Conservation (phyloP, 1,284 basidiomycete genomes). For the Fistulina hepatica region DNA sequence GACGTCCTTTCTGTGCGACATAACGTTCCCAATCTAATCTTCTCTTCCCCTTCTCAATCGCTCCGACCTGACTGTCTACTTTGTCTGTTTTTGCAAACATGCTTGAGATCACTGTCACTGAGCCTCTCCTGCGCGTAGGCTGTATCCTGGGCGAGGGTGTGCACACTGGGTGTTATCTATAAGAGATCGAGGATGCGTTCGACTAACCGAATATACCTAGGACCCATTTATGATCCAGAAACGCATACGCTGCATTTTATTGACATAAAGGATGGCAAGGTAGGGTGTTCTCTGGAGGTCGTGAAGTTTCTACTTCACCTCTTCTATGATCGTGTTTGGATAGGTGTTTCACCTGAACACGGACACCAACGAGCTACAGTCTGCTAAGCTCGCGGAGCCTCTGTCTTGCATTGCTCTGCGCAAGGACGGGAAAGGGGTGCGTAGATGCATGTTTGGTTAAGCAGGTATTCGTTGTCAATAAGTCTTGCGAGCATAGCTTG, state of each 20-base stretch:
- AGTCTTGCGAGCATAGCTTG: conserved; percentile 29
- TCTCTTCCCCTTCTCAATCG: conserved; percentile 12
- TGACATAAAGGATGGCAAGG: conserved; percentile 51
- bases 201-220: conserved; percentile 24
- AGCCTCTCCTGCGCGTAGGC: conserved; percentile 42
- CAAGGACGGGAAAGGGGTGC: conserved; percentile 34
- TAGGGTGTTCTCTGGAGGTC: conserved; percentile 14
- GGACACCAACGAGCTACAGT: conserved; percentile 26
- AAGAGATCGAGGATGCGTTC: too few relatives aligned
- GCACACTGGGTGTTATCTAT: conserved; percentile 7
- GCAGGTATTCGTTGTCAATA: conserved; percentile 8
- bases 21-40: too few relatives aligned
- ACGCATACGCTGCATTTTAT: conserved; percentile 53
- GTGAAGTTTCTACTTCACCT: neutral
- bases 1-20: too few relatives aligned
- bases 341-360: conserved; percentile 48
- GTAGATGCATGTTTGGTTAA: conserved; percentile 12
- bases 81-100: too few relatives aligned
- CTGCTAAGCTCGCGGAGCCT: conserved; percentile 39
- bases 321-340: neutral
- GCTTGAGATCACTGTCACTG: conserved; percentile 24
- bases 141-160: conserved; percentile 58
- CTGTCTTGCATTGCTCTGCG: conserved; percentile 46
- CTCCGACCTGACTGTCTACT: conserved; percentile 10
- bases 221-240: conserved; percentile 47